Base-by-base conservation (phyloP, 306 rosid genomes). In the Potentilla sterilis region DNA sequence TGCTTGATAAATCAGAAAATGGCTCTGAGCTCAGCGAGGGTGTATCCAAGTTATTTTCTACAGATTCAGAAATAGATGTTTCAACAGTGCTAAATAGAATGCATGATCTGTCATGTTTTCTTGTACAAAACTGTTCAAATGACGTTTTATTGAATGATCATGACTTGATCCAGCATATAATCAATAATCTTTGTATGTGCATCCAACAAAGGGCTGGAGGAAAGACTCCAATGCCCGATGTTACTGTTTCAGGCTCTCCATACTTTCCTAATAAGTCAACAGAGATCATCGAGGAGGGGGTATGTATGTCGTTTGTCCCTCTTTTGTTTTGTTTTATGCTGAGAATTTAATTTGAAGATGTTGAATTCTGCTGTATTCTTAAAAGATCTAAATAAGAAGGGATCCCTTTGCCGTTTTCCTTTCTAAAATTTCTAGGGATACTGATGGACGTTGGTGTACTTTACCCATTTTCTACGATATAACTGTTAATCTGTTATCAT, bases 51-150 rank as follows among this genome's bases (percentile, higher is more conserved):
- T 85, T 89, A 70, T 63, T 79, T 47, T 81, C 75, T 58, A 78
- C 83, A 75, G 74, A 84, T 77, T 86, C 87, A 51, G 79, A 75
- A 73, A 74, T 77, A 34, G 88, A 85, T 85, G 83, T 73, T 54
- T 73, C 72, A 46, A 67, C 11, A 51, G 48, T 87, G 77, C 73
- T 90, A 69, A 66, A 72, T 54, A 68, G 83, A 72, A 87, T 88
- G 83, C 88, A 74, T 78, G 80, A 58, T 82, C 84, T 91, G 78
- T 89, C 92, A 72, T 86, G 87, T 71, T 74, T 81, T 80, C 89
- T 88, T 74, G 83, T 85, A 70, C 83, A 85, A 76, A 81, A 82
- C 15, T 67, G 77, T 69, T 64, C 75, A 35, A 70, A 77, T 63
- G 81, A 81, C 69, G 67, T 68, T 72, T 79, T 87, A 73, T 63